A percentile compares a stretch with the other conserved stretches of the same genome.
These are phyloP conservation scores for Cydonia oblonga DNA, from an alignment of 331 rosid genomes.

Conservation along the genomic window DNA sequence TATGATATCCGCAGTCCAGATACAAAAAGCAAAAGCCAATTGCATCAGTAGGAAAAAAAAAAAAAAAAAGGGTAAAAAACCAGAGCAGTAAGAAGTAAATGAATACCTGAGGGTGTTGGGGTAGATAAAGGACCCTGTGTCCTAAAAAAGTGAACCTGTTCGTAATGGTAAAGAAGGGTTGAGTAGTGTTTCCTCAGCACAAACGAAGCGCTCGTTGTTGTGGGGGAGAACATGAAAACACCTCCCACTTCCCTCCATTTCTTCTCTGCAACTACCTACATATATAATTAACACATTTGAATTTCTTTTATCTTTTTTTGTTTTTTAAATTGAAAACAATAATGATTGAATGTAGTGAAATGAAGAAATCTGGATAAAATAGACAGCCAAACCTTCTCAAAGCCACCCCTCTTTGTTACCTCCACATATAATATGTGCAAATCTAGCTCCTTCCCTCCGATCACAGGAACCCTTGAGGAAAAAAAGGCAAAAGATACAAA, in stretches of 20 bases:
- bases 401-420: conserved; percentile 84
- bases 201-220: conserved; percentile 90
- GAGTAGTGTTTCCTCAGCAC: conserved; percentile 76
- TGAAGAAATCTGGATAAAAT: background rate
- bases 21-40: background rate
- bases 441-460: conserved; percentile 93
- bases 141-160: conserved; percentile 71
- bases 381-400: conserved; percentile 45
- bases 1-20: background rate
- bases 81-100: background rate
- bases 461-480: conserved; percentile 76
- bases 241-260: conserved; percentile 97
- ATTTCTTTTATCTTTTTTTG: background rate
- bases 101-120: conserved; percentile 38
- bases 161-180: conserved; percentile 75
- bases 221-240: conserved; percentile 68
- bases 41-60: background rate
- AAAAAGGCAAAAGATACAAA: background rate
- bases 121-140: conserved; percentile 47
- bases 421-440: conserved; percentile 85
- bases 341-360: background rate
- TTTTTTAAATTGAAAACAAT: too few species aligned
- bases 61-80: background rate
- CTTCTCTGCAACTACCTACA: conserved; percentile 81
- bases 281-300: background rate